Evolutionary conservation across 371 early-diverging fungal genomes (phyloP), one percentile per base, ranked within the genome.

Genomic region (Mortierella sp.): DNA sequence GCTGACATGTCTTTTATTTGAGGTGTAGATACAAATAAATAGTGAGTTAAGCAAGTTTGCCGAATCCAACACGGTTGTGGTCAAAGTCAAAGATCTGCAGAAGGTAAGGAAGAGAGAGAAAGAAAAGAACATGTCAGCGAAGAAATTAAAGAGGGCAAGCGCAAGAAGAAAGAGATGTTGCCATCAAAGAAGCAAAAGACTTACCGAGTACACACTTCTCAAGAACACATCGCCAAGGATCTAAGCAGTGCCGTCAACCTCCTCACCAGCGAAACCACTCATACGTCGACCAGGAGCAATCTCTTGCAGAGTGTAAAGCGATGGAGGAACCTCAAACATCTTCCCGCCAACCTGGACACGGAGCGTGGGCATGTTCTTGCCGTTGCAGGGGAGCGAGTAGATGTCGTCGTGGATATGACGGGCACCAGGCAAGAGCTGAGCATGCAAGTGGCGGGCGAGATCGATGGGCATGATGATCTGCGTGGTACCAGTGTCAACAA

Each of bases 171-270:
- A 28, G 54, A 43, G 40, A 57, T 4, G 44, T 31, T 19, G 50
- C 37, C 6, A 40, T 40, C n/a, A 54, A 57, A 51, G 51, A 48
- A 21, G 14, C 34, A 37, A 48, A 5, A 53, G n/a, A 67, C 87
- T 82, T 91, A 95, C 93, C 72, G 97, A 93, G 88, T 95, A 96
- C 76, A 92, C 95, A 31, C 90, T 89, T 46, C 93, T 90, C 74
- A 96, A 81, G 88, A 95, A 95, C 0, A 95, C 94, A 86, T 96
- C 96, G 1, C 96, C 96, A 16, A 96, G 89, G 67, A 96, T 93
- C 96, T 96, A 96, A 6, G 89, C 83, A 13, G 90, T 80, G 31
- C 83, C 84, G 48, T 83, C 86, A 2, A 86, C 79, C 50, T 79
- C 69, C 76, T 91, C 91, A 0, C 90, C 92, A 2, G 92, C 88